Percentiles rank a stretch among this genome's conserved stretches.
Evolutionary conservation across 2,329 filamentous ascomycete genomes (phyloP).

Genomic region (Aureobasidium sp.): DNA sequence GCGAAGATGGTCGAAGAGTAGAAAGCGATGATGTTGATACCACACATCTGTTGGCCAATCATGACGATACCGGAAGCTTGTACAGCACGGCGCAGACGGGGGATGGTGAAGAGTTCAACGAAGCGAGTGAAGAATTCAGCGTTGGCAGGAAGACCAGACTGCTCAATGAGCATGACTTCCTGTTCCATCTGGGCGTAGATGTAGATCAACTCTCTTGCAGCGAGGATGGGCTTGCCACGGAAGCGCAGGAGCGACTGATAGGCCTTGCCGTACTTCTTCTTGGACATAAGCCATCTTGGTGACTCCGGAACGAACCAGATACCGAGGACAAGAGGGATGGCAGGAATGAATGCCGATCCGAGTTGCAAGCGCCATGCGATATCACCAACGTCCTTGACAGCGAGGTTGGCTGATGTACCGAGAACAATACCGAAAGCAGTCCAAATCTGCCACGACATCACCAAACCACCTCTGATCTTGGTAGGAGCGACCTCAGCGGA

Average conservation of each 20-base stretch:
- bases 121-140: constrained; percentile 34
- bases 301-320: constrained; percentile 26
- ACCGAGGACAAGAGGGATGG: constrained; percentile 35
- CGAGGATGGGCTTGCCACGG: constrained; percentile 32
- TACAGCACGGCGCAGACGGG: constrained; percentile 61
- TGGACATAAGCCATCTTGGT: constrained; percentile 31
- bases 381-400: constrained; percentile 30
- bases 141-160: constrained; percentile 24
- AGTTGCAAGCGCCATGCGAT: constrained; percentile 39
- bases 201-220: constrained; percentile 36
- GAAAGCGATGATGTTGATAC: constrained; percentile 27
- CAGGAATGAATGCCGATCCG: constrained; percentile 40
- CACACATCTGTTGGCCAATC: constrained; percentile 57
- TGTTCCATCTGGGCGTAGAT: constrained; percentile 25
- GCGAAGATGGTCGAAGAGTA: constrained; percentile 17
- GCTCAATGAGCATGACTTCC: constrained; percentile 23
- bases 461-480: constrained; percentile 21
- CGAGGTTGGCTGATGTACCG: constrained; percentile 34
- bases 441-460: constrained; percentile 27
- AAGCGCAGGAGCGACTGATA: constrained; percentile 32
- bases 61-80: constrained; percentile 71
- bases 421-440: constrained; percentile 41
- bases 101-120: constrained; percentile 57
- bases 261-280: constrained; percentile 30
- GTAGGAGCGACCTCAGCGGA: constrained; percentile 13